Evolutionary conservation across 441 rosid species (phyloP), one percentile per base, ranked within the genome.

Genomic region (Populus trichocarpa): DNA sequence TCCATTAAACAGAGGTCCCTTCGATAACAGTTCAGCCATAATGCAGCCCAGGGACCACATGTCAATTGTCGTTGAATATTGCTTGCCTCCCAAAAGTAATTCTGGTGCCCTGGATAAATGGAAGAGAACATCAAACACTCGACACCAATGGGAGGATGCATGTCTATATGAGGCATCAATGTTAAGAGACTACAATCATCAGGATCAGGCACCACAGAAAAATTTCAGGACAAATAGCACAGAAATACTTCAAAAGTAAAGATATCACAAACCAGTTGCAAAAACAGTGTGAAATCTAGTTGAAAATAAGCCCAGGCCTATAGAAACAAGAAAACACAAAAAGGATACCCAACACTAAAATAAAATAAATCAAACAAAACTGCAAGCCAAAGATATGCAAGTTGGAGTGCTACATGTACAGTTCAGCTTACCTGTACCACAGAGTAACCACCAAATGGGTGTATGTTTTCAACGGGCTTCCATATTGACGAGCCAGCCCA

Each of bases 21-120:
- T 96, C 1, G 96, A 89, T 63, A 96, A 85, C 59, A 96, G 81
- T 79, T 96, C 99, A 71, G 98, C 98, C 99, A 96, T 96, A 42
- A 96, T 96, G 85, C 99, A 96, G 67, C 99, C 99, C 74, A 96
- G 83, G 25, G 99, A 96, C 99, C 99, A 96, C 98, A 96, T 96
- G 88, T 96, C 99, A 85, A 96, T 92, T 64, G 99, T 94, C 33
- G 98, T 96, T 77, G 99, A 96, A 88, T 96, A 96, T 77, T 90
- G 97, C 84, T 89, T 93, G 42, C 88, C 88, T 84, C 99, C 99
- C 85, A 96, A 83, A 59, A 96, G 96, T 82, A 96, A 97, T 83
- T 96, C 99, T 78, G 99, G 99, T 69, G 99, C 99, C 90, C 99
- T 96, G 89, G 73, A 81, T 68, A 75, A 78, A 80, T 63, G 42